Conservation (phyloP, 1,284 basidiomycete genomes). For the Trichosporon inkin region DNA sequence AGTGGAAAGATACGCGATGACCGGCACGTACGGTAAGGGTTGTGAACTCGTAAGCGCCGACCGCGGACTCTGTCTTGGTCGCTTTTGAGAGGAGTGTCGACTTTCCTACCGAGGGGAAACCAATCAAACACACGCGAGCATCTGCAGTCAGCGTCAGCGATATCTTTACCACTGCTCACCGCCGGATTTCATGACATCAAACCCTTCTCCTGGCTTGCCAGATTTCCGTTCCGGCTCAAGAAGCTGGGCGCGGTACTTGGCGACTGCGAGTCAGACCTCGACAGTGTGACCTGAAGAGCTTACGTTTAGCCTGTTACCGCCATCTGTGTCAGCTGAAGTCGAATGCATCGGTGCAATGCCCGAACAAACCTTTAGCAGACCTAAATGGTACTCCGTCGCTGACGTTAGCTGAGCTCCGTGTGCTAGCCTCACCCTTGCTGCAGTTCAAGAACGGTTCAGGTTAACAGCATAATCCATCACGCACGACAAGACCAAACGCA, state of each 20-base stretch:
- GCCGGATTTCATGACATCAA: slow-evolving; percentile 90
- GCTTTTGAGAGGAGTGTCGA: slow-evolving; percentile 87
- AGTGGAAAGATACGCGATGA: not conserved
- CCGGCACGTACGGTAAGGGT: slow-evolving; percentile 66
- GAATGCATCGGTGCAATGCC: no score
- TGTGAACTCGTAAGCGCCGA: slow-evolving; percentile 95
- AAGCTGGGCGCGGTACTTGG: slow-evolving; percentile 83
- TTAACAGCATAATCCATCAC: not conserved
- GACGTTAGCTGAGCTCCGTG: slow-evolving; percentile 12
- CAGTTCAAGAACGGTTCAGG: not conserved
- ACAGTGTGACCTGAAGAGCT: slow-evolving; percentile 6
- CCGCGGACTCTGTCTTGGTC: slow-evolving; percentile 82
- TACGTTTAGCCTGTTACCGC: slow-evolving; percentile 37
- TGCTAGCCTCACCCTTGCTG: slow-evolving; percentile 25
- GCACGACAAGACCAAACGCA: slow-evolving; percentile 35
- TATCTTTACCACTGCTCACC: slow-evolving; percentile 33
- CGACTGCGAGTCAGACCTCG: slow-evolving; percentile 52
- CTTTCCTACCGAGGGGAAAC: slow-evolving; percentile 92
- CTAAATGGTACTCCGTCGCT: slow-evolving; percentile 85
- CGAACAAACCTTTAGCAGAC: slow-evolving; percentile 39
- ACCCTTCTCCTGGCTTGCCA: slow-evolving; percentile 71
- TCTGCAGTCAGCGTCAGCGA: slow-evolving; percentile 52
- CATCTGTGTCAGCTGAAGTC: not conserved
- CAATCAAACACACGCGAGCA: slow-evolving; percentile 87
- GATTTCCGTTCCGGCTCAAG: slow-evolving; percentile 76